Base-by-base conservation (phyloP, 2,329 filamentous ascomycete species). In the Paecilomyces niveus region DNA sequence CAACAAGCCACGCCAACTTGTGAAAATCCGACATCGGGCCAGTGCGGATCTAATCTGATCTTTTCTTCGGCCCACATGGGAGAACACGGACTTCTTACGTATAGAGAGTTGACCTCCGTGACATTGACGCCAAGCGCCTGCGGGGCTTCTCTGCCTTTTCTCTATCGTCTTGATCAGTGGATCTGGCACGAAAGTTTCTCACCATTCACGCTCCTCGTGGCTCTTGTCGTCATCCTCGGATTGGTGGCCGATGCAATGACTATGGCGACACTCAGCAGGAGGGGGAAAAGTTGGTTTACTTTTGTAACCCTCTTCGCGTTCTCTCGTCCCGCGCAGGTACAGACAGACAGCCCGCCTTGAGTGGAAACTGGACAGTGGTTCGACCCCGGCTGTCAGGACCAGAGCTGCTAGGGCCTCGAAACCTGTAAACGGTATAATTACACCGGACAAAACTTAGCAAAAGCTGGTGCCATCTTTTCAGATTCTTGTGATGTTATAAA, bases 21-120 rank as follows among this genome's bases (percentile, higher is more conserved):
- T 26, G 53, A 15, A 29, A 53, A 57, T 24, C 59, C 55, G 55
- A 57, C 55, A 53, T 57, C 55, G 55, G 55, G 55, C 31, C 24
- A 53, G 55, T 22, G 55, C 55, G 61, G 61, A 62, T 62, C 61
- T 62, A 62, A 62, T 62, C 59, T 62, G 56, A 60, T 60, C 60
- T 59, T 53, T 49, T 53, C 55, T 32, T 22, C 15, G 53, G 22
- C 26, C 39, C 39, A 21, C 39, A 10, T 18, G 26, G 21, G 10
- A 52, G 49, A 15, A 13, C 49, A 22, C 21, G 21, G 49, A 11
- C 18, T 52, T 11, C n/a, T 22, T 22, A 24, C 49, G 35, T 52
- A 29, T 29, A 29, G 26, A 29, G 26, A 29, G 26, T 29, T 6
- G 22, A 24, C 54, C 54, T 35, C 51, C 49, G 32, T 57, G 22